These are phyloP conservation scores for Syzygium oleosum DNA, from an alignment of 345 rosid species.

Conservation along the genomic window DNA sequence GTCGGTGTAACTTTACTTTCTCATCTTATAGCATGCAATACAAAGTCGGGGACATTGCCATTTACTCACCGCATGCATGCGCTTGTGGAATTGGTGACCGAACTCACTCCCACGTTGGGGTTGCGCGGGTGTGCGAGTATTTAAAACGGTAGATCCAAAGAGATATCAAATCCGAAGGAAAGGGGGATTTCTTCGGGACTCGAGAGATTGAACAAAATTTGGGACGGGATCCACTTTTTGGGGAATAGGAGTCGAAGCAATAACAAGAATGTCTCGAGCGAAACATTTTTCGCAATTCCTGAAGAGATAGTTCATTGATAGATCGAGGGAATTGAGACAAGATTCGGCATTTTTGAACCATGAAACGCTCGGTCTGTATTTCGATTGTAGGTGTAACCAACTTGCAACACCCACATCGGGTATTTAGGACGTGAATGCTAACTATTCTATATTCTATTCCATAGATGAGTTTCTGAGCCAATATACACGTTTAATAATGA, in stretches of 20 bases:
- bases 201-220: background rate
- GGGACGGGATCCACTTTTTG: background rate
- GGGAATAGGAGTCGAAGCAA: background rate
- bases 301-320: background rate
- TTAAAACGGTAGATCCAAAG: too few species aligned
- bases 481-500: too few species aligned
- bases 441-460: too few species aligned
- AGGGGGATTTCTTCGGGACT: too few species aligned
- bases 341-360: background rate
- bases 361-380: rapidly evolving
- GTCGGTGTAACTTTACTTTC: background rate
- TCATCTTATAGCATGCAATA: background rate
- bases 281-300: background rate
- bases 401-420: rapidly evolving
- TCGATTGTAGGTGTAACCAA: background rate
- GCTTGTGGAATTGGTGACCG: background rate
- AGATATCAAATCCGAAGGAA: too few species aligned
- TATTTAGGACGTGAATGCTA: background rate
- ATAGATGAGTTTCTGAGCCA: too few species aligned
- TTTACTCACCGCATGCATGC: background rate
- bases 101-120: background rate
- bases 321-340: rapidly evolving
- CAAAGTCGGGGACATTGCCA: background rate
- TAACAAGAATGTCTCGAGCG: background rate
- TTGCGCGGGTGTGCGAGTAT: too few species aligned